A percentile compares a stretch with the other conserved stretches of the same genome.
Conservation (phyloP, 495 filamentous ascomycete genomes). For the Penicillium longicatenatum region DNA sequence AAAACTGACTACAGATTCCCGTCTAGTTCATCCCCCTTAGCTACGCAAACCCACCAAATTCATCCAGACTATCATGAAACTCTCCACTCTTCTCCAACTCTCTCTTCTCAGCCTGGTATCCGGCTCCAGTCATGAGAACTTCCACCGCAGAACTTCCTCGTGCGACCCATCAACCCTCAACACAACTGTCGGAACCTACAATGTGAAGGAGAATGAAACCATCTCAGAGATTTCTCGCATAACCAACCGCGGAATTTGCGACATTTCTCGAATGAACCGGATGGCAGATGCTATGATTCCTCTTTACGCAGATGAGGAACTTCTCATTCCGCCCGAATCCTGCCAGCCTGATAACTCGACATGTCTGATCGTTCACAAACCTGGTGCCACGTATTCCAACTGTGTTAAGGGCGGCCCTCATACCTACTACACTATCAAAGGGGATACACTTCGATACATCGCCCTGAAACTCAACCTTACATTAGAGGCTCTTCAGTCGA, state of each 20-base stretch:
- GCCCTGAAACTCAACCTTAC: constrained; percentile 17
- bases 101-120: neutral
- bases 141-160: neutral
- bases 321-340: constrained; percentile 14
- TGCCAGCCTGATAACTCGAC: constrained; percentile 16
- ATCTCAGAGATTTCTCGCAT: constrained; percentile 12
- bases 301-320: constrained; percentile 6
- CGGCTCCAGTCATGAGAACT: neutral
- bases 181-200: constrained; percentile 13
- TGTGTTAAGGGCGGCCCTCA: constrained; percentile 18
- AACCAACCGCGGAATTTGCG: constrained; percentile 18
- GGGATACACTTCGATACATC: constrained; percentile 15
- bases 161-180: constrained; percentile 17
- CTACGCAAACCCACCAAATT: no score
- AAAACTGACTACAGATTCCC: no score
- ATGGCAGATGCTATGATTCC: constrained; percentile 22
- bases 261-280: constrained; percentile 20
- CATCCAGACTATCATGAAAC: neutral
- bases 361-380: constrained; percentile 10
- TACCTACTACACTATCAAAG: constrained; percentile 21
- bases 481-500: constrained; percentile 2
- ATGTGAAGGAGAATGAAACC: constrained; percentile 8
- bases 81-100: neutral
- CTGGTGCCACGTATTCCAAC: neutral
- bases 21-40: no score